Conservation (phyloP, 495 filamentous ascomycete genomes). For the Lasiosphaeria hispida region DNA sequence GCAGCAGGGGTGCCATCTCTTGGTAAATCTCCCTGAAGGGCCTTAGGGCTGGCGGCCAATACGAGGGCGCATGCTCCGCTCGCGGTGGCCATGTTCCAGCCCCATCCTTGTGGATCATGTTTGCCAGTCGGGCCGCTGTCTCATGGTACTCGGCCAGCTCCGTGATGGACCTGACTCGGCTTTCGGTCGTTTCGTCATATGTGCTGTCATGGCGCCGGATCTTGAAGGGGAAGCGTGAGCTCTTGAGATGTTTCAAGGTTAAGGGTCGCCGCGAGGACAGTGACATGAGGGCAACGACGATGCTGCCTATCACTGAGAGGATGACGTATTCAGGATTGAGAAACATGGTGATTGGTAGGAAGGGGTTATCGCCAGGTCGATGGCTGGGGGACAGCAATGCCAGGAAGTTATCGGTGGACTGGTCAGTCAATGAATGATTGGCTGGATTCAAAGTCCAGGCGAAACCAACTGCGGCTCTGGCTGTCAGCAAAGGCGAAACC, state of each 20-base stretch:
- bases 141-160: conserved; percentile 24
- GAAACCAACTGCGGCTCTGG: no score
- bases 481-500: no score
- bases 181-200: neutral
- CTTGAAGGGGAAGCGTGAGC: neutral
- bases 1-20: conserved; percentile 30
- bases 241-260: neutral
- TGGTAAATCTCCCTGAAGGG: conserved; percentile 38
- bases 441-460: no score
- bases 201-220: neutral
- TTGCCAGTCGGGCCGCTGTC: conserved; percentile 15
- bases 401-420: neutral
- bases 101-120: conserved; percentile 33
- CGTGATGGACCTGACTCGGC: conserved; percentile 6
- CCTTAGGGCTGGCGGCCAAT: conserved; percentile 27
- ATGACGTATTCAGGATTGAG: neutral
- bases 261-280: neutral
- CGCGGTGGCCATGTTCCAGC: conserved; percentile 38
- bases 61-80: conserved; percentile 21
- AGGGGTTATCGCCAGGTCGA: neutral
- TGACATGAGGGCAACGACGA: neutral
- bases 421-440: no score
- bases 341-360: neutral
- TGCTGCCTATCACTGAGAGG: neutral
- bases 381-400: neutral